phyloP scores from a whole-genome alignment of 2,329 filamentous ascomycete species.

The Talaromyces atroroseus region DNA sequence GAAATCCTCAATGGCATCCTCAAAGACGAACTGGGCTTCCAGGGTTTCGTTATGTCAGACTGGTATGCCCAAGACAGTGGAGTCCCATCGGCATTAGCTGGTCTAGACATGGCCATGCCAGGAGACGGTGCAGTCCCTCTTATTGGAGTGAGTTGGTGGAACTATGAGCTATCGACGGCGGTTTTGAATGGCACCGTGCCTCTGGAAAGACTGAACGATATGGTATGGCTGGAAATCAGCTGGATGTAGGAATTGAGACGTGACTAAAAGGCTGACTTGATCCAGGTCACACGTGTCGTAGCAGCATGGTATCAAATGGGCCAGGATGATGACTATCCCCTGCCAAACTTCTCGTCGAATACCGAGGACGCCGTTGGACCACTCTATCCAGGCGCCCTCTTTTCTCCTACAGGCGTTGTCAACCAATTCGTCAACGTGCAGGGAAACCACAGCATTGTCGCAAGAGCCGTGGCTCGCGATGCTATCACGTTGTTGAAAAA shows the following conservation, averaged over 20 bases:
- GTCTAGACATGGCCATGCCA: slow-evolving; percentile 67
- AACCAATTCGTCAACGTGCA: slow-evolving; percentile 64
- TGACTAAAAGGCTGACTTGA: slow-evolving; percentile 10
- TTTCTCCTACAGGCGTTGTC: slow-evolving; percentile 58
- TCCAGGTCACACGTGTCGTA: slow-evolving; percentile 49
- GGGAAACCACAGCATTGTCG: slow-evolving; percentile 47
- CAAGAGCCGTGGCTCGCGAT: slow-evolving; percentile 49
- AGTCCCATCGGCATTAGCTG: slow-evolving; percentile 55
- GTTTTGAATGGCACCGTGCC: slow-evolving; percentile 55
- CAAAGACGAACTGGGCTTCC: slow-evolving; percentile 69
- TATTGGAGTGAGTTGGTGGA: slow-evolving; percentile 51
- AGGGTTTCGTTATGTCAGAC: slow-evolving; percentile 66
- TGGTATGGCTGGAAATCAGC: slow-evolving; percentile 24
- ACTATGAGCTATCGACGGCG: slow-evolving; percentile 50
- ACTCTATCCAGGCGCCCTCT: slow-evolving; percentile 53
- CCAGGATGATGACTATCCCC: slow-evolving; percentile 54
- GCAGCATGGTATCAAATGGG: slow-evolving; percentile 54
- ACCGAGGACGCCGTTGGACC: slow-evolving; percentile 52
- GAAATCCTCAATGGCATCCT: slow-evolving; percentile 63
- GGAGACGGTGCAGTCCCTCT: slow-evolving; percentile 52
- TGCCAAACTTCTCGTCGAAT: slow-evolving; percentile 56
- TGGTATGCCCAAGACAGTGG: slow-evolving; percentile 61
- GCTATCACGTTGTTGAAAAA: slow-evolving; percentile 60
- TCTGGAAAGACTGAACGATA: slow-evolving; percentile 51
- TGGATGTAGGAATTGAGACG: neutral